Base-by-base conservation (phyloP, 1,284 basidiomycete species). In the Ustilago bromivora region DNA sequence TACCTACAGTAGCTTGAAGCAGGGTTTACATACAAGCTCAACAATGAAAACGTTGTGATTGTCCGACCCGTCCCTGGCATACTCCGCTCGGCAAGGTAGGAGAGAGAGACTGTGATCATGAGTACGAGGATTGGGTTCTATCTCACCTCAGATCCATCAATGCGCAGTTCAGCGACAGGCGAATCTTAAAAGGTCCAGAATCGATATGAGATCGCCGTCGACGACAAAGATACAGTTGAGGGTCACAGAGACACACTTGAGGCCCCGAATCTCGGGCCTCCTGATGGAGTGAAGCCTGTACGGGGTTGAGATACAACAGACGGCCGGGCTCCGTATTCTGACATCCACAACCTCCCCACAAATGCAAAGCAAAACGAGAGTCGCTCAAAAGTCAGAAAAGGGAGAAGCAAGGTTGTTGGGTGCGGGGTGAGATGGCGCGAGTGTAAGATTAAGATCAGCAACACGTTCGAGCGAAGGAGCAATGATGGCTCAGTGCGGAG, bases 341-440 rank as follows among this genome's bases (percentile, higher is more conserved):
- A 5, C 8, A 41, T 15, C 40, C 8, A 41, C 8, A 13, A 5
- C 17, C 43, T 46, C 15, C n/a, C 43, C 43, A 13, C 43, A 19
- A 10, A 46, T 19, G 43, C 43, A 46, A 46, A 19, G 43, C 43
- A 19, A 46, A 46, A 46, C 2, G 23, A 8, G n/a, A 46, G 43
- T 4, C n/a, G 5, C n/a, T 46, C 10, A 17, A 13, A 46, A 46
- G 43, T 19, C 43, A 46, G 43, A 46, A 19, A 46, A 28, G 23
- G 43, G 43, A 15, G 40, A n/a, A 41, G 40, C 11, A 36, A 49
- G 1, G 34, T 49, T 51, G n/a, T 17, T 59, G 51, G 10, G 32
- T 46, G 60, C 52, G 32, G 60, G 60, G 41, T 61, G 40, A 43
- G 32, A n/a, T 53, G 34, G 12, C 34, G 47, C 35, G 58, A 43